Conservation (phyloP, 2,329 filamentous ascomycete genomes). For the Curvularia hawaiiensis region DNA sequence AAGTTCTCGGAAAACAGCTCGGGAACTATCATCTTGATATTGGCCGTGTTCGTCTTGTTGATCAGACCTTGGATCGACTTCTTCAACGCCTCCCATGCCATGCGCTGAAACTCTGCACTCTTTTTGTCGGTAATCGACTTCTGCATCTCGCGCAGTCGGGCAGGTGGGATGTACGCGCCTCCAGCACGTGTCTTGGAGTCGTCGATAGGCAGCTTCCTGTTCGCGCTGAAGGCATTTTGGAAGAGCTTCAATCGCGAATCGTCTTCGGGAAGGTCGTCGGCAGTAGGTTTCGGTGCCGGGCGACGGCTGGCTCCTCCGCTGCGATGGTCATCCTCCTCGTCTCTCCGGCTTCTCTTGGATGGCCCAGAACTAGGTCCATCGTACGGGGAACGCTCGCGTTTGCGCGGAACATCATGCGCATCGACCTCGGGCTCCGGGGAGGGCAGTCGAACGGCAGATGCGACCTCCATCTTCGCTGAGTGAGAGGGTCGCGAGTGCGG, state of each 20-base stretch:
- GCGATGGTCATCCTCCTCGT: conserved; percentile 42
- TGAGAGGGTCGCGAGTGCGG: conserved; percentile 2
- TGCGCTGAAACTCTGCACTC: conserved; percentile 96
- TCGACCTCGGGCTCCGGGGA: conserved; percentile 56
- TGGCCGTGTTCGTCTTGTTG: conserved; percentile 98
- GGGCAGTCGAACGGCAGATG: conserved; percentile 62
- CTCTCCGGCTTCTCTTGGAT: conserved; percentile 45
- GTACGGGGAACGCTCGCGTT: conserved; percentile 61
- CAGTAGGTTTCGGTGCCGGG: conserved; percentile 20
- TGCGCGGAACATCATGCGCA: conserved; percentile 54
- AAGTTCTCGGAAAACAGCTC: conserved; percentile 96
- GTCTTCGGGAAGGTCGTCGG: conserved; percentile 34
- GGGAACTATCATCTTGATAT: conserved; percentile 97
- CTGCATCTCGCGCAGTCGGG: conserved; percentile 86
- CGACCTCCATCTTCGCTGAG: conserved; percentile 41
- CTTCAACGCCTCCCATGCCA: conserved; percentile 98
- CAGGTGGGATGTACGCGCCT: conserved; percentile 95
- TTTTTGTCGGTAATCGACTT: conserved; percentile 96
- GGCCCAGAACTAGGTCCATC: conserved; percentile 36
- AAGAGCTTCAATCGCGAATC: conserved; percentile 45
- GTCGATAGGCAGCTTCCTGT: conserved; percentile 88
- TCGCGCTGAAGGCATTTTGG: conserved; percentile 43
- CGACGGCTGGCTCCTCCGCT: conserved; percentile 78
- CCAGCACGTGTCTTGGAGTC: conserved; percentile 90
- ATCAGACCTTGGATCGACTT: conserved; percentile 98